Conservation (phyloP, 2,329 filamentous ascomycete species). For the Curvularia sp. region DNA sequence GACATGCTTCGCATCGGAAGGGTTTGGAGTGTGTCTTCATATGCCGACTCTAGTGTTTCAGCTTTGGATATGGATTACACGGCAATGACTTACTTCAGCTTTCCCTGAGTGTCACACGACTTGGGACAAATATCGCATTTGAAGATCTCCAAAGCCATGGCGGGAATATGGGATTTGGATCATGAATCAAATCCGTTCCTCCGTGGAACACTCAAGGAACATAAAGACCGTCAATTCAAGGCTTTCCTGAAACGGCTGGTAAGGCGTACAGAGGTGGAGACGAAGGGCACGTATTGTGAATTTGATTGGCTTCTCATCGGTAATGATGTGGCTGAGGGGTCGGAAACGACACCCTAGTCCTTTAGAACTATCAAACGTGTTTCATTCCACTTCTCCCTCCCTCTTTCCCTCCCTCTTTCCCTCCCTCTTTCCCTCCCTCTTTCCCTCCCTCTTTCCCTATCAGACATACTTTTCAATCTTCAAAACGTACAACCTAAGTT, state of each 20-base stretch:
- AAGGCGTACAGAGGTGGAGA: not conserved
- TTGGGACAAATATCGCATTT: not conserved
- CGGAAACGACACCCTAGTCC: not conserved
- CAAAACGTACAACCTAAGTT: not conserved
- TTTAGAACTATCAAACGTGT: not conserved
- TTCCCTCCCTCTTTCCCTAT: not conserved
- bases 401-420: not conserved
- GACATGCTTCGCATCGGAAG: constrained; percentile 2
- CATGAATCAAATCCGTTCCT: not conserved
- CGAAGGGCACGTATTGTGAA: not conserved
- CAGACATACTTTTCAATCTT: not conserved
- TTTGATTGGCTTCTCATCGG: not conserved
- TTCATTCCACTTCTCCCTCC: not conserved
- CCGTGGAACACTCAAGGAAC: not conserved
- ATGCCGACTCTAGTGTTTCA: constrained; percentile 13
- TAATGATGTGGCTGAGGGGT: not conserved
- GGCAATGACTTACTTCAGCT: constrained; percentile 9
- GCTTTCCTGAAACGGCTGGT: not conserved
- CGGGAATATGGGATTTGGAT: not conserved
- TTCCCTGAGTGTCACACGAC: not conserved
- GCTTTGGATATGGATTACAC: not conserved
- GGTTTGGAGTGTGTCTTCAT: constrained; percentile 19
- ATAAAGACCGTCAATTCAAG: not conserved
- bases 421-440: not conserved
- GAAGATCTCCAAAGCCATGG: not conserved